Percentiles rank a stretch among this genome's conserved stretches.
phyloP scores from a whole-genome alignment of 2,329 filamentous ascomycete genomes.

The Neurospora sp. region DNA sequence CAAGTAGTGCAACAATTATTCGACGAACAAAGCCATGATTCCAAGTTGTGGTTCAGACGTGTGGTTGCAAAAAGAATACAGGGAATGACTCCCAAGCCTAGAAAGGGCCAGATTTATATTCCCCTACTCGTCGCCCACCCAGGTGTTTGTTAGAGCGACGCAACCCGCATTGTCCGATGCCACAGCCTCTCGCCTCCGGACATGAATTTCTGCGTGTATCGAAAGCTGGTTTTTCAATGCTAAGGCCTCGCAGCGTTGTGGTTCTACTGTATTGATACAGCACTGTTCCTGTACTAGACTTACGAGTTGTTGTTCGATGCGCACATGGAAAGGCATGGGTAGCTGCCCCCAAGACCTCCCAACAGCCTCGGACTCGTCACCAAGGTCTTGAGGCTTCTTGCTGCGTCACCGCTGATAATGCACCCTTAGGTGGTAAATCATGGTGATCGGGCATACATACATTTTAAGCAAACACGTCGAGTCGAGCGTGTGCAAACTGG shows the following conservation, averaged over 20 bases:
- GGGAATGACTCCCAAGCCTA: not conserved
- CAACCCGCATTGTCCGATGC: not conserved
- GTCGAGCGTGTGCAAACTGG: not conserved
- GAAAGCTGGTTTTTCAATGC: not conserved
- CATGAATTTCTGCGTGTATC: not conserved
- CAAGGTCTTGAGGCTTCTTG: not conserved
- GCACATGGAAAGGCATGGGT: not conserved
- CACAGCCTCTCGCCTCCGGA: not conserved
- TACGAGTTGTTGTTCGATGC: not conserved
- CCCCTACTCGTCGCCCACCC: not conserved
- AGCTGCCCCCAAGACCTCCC: not conserved
- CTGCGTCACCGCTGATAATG: not conserved
- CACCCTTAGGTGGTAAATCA: not conserved
- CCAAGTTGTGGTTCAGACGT: not conserved
- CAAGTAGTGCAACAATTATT: not conserved
- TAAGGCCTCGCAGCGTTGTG: not conserved
- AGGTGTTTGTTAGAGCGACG: not conserved
- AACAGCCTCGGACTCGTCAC: not conserved
- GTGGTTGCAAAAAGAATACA: not conserved
- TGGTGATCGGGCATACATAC: not conserved
- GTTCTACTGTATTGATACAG: not conserved
- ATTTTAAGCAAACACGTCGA: not conserved
- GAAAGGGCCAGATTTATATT: not conserved
- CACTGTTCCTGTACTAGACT: not conserved
- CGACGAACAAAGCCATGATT: not conserved